phyloP scores from a whole-genome alignment of 148 eudicot genomes.

The Vaccinium macrocarpon region DNA sequence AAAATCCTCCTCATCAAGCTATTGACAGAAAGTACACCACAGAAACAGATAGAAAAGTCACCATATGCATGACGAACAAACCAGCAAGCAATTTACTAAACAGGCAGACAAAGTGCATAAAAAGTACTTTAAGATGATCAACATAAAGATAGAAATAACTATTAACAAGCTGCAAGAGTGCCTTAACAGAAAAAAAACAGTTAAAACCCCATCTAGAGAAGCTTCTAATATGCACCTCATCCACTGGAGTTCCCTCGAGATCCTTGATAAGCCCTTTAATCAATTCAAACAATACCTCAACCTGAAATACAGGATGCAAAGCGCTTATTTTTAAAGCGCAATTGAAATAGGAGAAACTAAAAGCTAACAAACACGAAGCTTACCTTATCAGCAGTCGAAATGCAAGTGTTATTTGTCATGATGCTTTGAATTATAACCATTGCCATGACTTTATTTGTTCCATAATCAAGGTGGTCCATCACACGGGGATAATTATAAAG shows the following conservation, averaged over 20 bases:
- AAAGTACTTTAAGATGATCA: not conserved
- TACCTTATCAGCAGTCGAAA: conserved; percentile 92
- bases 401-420: conserved; percentile 69
- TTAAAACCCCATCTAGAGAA: not conserved
- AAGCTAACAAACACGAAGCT: not conserved
- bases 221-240: conserved; percentile 53
- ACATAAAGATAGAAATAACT: not conserved
- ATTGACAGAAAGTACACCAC: conserved; percentile 15
- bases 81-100: not conserved
- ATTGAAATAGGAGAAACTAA: conserved; percentile 11
- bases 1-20: conserved; percentile 98
- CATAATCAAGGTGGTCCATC: conserved; percentile 93
- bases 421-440: conserved; percentile 95
- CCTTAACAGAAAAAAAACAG: not conserved
- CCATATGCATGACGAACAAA: not conserved
- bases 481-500: conserved; percentile 97
- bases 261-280: conserved; percentile 91
- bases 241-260: conserved; percentile 50
- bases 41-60: conserved; percentile 8
- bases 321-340: conserved; percentile 17
- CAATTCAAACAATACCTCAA: conserved; percentile 87
- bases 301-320: conserved; percentile 47
- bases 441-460: conserved; percentile 96
- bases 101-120: not conserved
- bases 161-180: not conserved